Evolutionary conservation across 2,329 filamentous ascomycete genomes (phyloP).

Genomic region (Aspergillus intermedius): DNA sequence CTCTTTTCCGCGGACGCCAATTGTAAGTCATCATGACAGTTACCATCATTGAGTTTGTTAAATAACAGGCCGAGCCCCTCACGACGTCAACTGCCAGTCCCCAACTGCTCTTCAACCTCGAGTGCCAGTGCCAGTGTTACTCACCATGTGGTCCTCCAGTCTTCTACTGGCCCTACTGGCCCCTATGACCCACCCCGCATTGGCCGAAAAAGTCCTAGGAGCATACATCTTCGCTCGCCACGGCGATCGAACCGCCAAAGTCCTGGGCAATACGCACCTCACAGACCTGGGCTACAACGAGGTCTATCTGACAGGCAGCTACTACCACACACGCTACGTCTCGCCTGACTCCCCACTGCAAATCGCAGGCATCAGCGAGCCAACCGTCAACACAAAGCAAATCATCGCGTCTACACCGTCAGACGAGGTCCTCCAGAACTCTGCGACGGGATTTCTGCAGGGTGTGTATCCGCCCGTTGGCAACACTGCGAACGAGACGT

Average conservation of each 20-base stretch:
- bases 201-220: slow-evolving; percentile 65
- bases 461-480: slow-evolving; percentile 77
- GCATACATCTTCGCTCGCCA: slow-evolving; percentile 85
- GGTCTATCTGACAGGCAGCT: slow-evolving; percentile 64
- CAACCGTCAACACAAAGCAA: slow-evolving; percentile 63
- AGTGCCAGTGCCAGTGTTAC: neutral
- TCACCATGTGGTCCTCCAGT: slow-evolving; percentile 22
- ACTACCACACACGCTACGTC: slow-evolving; percentile 73
- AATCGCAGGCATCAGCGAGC: slow-evolving; percentile 60
- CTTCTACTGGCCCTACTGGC: slow-evolving; percentile 22
- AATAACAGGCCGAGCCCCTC: too few species aligned
- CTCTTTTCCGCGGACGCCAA: too few species aligned
- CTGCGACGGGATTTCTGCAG: slow-evolving; percentile 73
- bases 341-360: slow-evolving; percentile 50
- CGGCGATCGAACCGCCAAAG: slow-evolving; percentile 79
- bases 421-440: slow-evolving; percentile 73
- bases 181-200: slow-evolving; percentile 10
- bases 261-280: slow-evolving; percentile 61
- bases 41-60: too few species aligned
- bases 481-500: slow-evolving; percentile 48
- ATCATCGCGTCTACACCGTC: slow-evolving; percentile 64
- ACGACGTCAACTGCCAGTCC: too few species aligned
- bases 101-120: too few species aligned
- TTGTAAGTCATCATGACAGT: too few species aligned
- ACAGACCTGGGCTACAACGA: slow-evolving; percentile 74